These are phyloP conservation scores for Azolla pinnata DNA, from an alignment of 75 land plant genomes.

Conservation along the genomic window DNA sequence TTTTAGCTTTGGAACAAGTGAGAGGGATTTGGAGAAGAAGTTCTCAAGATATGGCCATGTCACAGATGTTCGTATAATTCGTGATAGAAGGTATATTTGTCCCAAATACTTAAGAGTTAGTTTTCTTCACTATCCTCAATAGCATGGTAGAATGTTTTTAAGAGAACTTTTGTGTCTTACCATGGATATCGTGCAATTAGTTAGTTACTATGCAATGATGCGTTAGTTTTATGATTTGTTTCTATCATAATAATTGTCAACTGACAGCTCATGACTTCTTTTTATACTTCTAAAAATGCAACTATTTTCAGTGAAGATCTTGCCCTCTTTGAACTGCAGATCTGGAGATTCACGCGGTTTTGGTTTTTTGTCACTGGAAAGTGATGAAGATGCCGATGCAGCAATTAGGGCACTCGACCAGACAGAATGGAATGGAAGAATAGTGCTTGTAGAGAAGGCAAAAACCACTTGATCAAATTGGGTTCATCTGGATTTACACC, in stretches of 20 bases:
- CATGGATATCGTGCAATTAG: too few relatives aligned
- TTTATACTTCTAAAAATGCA: too few relatives aligned
- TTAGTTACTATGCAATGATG: too few relatives aligned
- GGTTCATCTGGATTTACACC: too few relatives aligned
- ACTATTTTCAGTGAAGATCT: too few relatives aligned
- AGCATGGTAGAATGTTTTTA: too few relatives aligned
- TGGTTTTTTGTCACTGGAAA: conserved; percentile 45
- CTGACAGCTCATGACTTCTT: background rate
- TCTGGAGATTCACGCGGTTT: conserved; percentile 53
- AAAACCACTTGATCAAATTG: too few relatives aligned
- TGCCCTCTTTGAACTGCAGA: too few relatives aligned
- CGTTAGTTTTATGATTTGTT: too few relatives aligned
- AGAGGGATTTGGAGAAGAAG: conserved; percentile 48
- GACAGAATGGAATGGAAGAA: conserved; percentile 52
- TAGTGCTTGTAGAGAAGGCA: conserved; percentile 50
- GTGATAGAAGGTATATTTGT: conserved; percentile 35
- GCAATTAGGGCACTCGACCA: conserved; percentile 47
- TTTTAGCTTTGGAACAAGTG: conserved; percentile 48
- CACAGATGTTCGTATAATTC: conserved; percentile 48
- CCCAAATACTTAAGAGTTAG: background rate
- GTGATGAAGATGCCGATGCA: conserved; percentile 54
- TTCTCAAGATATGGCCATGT: conserved; percentile 48
- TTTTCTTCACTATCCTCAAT: background rate
- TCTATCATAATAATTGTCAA: too few relatives aligned
- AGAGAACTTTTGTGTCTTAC: too few relatives aligned